Percentiles rank a stretch among this genome's conserved stretches.
phyloP scores from a whole-genome alignment of 108 stramenopile species.

The Thalassiosira profunda region DNA sequence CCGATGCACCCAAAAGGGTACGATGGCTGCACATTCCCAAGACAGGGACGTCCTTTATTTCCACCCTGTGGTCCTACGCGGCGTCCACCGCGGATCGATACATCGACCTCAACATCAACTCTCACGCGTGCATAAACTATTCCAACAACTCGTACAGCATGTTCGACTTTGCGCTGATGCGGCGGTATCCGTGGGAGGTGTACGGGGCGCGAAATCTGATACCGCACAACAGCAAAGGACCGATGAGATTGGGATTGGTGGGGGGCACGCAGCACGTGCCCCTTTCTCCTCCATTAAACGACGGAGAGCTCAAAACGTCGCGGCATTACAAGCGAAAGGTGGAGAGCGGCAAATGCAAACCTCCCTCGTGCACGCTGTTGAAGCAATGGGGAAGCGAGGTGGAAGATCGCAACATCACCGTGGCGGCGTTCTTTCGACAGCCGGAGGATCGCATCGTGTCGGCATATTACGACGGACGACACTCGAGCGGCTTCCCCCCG shows the following conservation, averaged over 20 bases:
- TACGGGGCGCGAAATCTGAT: conserved; percentile 46
- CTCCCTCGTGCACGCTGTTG: no score
- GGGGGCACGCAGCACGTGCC: conserved; percentile 48
- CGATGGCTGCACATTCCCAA: conserved; percentile 55
- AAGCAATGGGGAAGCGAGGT: conserved; percentile 27
- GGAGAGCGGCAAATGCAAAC: conserved; percentile 2
- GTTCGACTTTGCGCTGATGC: conserved; percentile 55
- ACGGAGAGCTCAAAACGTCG: not conserved
- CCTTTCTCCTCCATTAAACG: conserved; percentile 10
- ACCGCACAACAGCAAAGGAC: not conserved
- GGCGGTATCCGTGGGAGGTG: conserved; percentile 53
- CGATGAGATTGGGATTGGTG: conserved; percentile 30
- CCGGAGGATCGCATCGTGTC: conserved; percentile 49
- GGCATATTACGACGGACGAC: conserved; percentile 36
- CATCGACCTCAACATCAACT: conserved; percentile 42
- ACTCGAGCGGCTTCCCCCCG: conserved; percentile 30
- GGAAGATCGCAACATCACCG: conserved; percentile 37
- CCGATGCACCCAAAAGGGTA: conserved; percentile 25
- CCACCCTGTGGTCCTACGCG: conserved; percentile 38
- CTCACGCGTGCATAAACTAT: conserved; percentile 18
- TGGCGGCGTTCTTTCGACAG: conserved; percentile 45
- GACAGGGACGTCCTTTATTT: conserved; percentile 49
- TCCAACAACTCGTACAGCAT: conserved; percentile 13
- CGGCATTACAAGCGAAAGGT: conserved; percentile 4
- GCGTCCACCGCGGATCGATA: conserved; percentile 27